Conservation (phyloP, 352 stramenopile genomes). For the Pythium rhizo-oryzae region DNA sequence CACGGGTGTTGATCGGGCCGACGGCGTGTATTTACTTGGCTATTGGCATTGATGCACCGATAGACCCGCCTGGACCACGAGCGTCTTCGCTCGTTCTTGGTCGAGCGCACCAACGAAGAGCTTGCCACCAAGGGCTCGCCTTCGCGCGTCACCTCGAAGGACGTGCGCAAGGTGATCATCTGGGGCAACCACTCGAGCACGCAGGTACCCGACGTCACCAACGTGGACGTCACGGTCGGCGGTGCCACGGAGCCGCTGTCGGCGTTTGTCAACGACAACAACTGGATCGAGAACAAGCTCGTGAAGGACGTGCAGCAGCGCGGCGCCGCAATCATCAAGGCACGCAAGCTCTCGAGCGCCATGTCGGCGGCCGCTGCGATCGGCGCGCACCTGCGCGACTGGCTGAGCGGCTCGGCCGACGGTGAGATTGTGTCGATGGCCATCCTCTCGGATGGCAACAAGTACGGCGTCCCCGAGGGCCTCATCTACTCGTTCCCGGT, state of each 20-base stretch:
- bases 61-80: conserved; percentile 90
- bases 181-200: conserved; percentile 95
- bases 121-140: conserved; percentile 30
- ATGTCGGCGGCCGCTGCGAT: conserved; percentile 89
- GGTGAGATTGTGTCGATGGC: conserved; percentile 88
- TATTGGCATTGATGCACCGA: neutral
- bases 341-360: conserved; percentile 85
- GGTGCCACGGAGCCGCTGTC: conserved; percentile 35
- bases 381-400: conserved; percentile 86
- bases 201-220: conserved; percentile 82
- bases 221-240: conserved; percentile 48
- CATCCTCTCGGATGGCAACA: conserved; percentile 88
- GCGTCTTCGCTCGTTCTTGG: conserved; percentile 82
- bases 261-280: conserved; percentile 47
- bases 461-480: conserved; percentile 84
- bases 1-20: neutral
- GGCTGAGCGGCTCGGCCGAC: conserved; percentile 66
- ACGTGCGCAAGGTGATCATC: conserved; percentile 86
- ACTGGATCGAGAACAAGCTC: conserved; percentile 70
- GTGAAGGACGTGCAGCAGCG: conserved; percentile 88
- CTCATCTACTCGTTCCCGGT: conserved; percentile 95
- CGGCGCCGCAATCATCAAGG: conserved; percentile 89
- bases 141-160: conserved; percentile 59
- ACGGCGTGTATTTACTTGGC: neutral
- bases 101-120: conserved; percentile 71